These are phyloP conservation scores for Nicotiana undulata DNA, from an alignment of 257 asterid species.

Conservation along the genomic window DNA sequence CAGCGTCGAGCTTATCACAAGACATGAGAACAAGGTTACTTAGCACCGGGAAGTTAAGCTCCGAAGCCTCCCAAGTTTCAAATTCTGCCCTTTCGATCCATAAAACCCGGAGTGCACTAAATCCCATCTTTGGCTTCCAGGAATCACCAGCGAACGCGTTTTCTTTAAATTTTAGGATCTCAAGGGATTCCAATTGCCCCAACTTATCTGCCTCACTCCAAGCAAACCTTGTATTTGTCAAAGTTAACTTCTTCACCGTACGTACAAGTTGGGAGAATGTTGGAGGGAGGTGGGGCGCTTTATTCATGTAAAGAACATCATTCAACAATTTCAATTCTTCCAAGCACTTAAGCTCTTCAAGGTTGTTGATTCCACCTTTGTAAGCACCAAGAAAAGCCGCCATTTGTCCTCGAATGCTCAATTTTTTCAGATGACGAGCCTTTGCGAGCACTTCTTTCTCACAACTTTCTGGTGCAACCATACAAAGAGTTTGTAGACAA, in stretches of 20 bases:
- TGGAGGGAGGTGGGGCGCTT: constrained; percentile 26
- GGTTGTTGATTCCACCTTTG: constrained; percentile 29
- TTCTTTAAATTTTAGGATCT: constrained; percentile 34
- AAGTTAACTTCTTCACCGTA: constrained; percentile 39
- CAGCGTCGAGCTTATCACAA: not conserved
- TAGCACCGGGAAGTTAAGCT: not conserved
- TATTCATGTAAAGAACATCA: constrained; percentile 26
- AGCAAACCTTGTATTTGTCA: constrained; percentile 29
- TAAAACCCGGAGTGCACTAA: not conserved
- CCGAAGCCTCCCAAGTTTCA: not conserved
- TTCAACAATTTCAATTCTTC: constrained; percentile 43
- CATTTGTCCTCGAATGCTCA: constrained; percentile 47
- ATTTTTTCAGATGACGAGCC: constrained; percentile 36
- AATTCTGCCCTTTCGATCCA: not conserved
- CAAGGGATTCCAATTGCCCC: constrained; percentile 42
- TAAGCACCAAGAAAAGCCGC: constrained; percentile 14
- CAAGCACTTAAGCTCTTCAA: constrained; percentile 29
- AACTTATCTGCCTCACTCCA: constrained; percentile 40
- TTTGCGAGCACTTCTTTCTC: constrained; percentile 40
- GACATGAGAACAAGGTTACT: not conserved
- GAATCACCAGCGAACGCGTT: not conserved
- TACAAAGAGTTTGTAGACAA: constrained; percentile 44
- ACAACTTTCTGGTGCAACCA: constrained; percentile 59
- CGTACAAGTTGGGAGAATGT: constrained; percentile 31
- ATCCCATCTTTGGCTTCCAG: not conserved